phyloP scores from a whole-genome alignment of 805 yeast genomes.

The Candida patagonica region DNA sequence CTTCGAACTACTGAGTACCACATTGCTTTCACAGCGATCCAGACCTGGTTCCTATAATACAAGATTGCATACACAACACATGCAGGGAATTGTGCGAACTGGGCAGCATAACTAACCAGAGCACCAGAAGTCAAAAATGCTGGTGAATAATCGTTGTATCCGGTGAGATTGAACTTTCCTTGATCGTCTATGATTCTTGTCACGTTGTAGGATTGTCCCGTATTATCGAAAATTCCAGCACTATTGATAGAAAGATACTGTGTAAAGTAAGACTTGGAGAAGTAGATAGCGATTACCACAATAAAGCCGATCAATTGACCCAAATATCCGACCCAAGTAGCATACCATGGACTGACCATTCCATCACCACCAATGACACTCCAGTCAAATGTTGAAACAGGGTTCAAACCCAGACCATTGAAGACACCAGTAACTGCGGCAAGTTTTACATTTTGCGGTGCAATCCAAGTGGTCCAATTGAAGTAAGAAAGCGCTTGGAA shows the following conservation, averaged over 20 bases:
- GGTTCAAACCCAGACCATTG: conserved; percentile 32
- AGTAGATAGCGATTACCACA: conserved; percentile 40
- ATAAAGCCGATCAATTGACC: conserved; percentile 12
- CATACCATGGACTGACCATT: conserved; percentile 13
- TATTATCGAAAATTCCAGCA: conserved; percentile 42
- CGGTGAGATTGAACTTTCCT: conserved; percentile 17
- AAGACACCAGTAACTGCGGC: conserved; percentile 54
- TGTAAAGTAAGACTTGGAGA: conserved; percentile 49
- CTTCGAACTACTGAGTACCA: conserved; percentile 7
- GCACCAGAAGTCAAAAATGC: conserved; percentile 53
- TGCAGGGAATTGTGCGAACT: conserved; percentile 48
- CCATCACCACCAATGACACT: conserved; percentile 20
- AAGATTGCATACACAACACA: conserved; percentile 35
- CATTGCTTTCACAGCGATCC: background rate
- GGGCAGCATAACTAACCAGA: conserved; percentile 40
- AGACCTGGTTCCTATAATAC: conserved; percentile 5
- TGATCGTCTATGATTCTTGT: conserved; percentile 32
- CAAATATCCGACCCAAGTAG: conserved; percentile 8
- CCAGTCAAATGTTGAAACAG: conserved; percentile 36
- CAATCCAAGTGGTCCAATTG: conserved; percentile 54
- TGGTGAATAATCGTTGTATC: conserved; percentile 52
- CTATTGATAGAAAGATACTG: conserved; percentile 51
- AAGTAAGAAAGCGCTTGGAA: conserved; percentile 54
- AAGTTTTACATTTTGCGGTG: conserved; percentile 41
- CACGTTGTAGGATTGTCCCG: conserved; percentile 41